Conservation (phyloP, 2,329 filamentous ascomycete genomes). For the Neonectria punicea region DNA sequence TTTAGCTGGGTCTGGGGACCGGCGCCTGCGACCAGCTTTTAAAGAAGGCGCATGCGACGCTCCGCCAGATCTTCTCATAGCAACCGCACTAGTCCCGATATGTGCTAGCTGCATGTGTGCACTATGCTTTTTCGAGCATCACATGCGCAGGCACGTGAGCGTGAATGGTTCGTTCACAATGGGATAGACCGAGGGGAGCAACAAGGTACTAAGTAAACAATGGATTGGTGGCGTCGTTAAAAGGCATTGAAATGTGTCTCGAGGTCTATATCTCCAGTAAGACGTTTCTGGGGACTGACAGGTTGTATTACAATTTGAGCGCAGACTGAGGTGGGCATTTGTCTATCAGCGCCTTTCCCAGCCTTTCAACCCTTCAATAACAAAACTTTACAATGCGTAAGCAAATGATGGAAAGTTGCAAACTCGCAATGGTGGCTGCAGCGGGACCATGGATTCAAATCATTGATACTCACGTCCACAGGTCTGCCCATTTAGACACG, state of each 20-base stretch:
- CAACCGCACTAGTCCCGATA: conserved; percentile 46
- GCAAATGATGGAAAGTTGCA: background rate
- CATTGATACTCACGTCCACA: background rate
- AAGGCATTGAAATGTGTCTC: background rate
- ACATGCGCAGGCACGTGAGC: conserved; percentile 35
- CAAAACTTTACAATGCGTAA: background rate
- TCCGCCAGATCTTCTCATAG: conserved; percentile 41
- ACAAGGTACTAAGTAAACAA: conserved; percentile 9
- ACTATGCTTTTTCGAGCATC: conserved; percentile 17
- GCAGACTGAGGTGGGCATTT: background rate
- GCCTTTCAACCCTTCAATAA: background rate
- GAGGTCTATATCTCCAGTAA: background rate
- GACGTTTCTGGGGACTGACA: background rate
- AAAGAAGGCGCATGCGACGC: conserved; percentile 40
- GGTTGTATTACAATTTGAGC: background rate
- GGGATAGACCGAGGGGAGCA: background rate
- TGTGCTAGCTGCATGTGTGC: conserved; percentile 17
- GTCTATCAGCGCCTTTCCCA: background rate
- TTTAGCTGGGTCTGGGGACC: conserved; percentile 33
- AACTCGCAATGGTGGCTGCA: background rate
- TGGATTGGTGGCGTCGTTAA: background rate
- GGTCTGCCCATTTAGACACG: background rate
- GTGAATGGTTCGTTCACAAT: background rate
- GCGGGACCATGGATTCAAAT: background rate
- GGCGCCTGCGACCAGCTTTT: conserved; percentile 42